Base-by-base conservation (phyloP, 2,329 filamentous ascomycete genomes). In the Penicillium freii region DNA sequence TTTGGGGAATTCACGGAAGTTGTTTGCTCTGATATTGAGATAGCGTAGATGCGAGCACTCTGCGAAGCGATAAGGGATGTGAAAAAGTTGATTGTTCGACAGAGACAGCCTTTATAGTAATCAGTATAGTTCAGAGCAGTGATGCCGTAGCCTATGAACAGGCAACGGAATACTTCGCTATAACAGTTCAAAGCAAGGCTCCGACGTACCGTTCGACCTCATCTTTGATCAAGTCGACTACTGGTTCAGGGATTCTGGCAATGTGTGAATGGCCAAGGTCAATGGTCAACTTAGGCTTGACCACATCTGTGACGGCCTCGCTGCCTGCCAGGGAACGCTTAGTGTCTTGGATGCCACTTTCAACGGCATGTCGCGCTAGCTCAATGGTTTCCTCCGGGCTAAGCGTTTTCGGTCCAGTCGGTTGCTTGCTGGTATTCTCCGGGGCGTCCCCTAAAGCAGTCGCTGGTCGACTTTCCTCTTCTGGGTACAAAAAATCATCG, bases 1-100 rank as follows among this genome's bases (percentile, higher is more conserved):
- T 67, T 81, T 80, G 45, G 87, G 87, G 65, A 90, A 87, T 69
- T 87, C 83, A 62, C 81, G 74, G 55, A 81, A 80, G 51, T 76
- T 75, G 57, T 81, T 81, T 13, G 76, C 73, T 51, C 79, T 75
- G 49, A 81, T 77, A 59, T 81, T 81, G 45, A 81, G 77, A 61
- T 81, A 81, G 33, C 76, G 74, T 44, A 81, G 73, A 64, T 80
- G 77, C 19, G 71, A 75, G 60, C 79, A 81, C 62, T 80, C 77
- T 11, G 75, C 73, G 48, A 81, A 81, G 11, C 77, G 77, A 57
- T 74, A 74, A 2, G 79, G 78, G 38, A 81, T 78, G 55, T 78
- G 73, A 53, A 77, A 75, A n/a, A 82, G 73, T 46, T 79, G 75
- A 54, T 82, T 82, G 58, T 82, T 79, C 8, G 80, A 80, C 39